These are phyloP conservation scores for Leucocoprinus sp. DNA, from an alignment of 768 basidiomycete species.

Conservation along the genomic window DNA sequence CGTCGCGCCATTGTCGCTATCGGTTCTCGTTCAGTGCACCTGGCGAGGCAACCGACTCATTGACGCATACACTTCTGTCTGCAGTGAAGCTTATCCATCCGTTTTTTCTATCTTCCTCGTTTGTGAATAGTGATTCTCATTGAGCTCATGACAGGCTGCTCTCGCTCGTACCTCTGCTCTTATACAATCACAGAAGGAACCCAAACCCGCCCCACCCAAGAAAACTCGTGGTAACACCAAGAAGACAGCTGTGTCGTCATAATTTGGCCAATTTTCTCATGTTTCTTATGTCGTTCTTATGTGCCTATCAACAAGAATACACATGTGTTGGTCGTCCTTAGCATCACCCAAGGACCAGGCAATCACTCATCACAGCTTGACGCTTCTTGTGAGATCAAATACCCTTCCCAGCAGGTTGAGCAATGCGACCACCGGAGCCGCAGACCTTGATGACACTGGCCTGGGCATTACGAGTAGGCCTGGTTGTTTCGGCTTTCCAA, in stretches of 20 bases:
- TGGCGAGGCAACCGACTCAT: constrained; percentile 63
- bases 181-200: constrained; percentile 60
- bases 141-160: constrained; percentile 41
- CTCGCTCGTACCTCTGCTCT: constrained; percentile 74
- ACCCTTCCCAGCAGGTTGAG: constrained; percentile 46
- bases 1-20: constrained; percentile 69
- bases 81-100: constrained; percentile 9
- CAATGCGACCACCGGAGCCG: constrained; percentile 40
- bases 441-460: constrained; percentile 27
- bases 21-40: constrained; percentile 56
- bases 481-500: constrained; percentile 38
- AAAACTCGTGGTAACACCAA: constrained; percentile 70
- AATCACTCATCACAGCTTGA: background rate
- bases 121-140: constrained; percentile 22
- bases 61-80: constrained; percentile 49
- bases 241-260: constrained; percentile 32
- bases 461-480: constrained; percentile 38
- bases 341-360: too few species aligned
- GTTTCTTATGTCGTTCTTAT: constrained; percentile 21
- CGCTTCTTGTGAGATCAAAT: constrained; percentile 23
- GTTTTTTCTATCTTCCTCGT: constrained; percentile 7
- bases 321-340: constrained; percentile 17
- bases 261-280: constrained; percentile 16
- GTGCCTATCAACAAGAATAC: constrained; percentile 19
- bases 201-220: constrained; percentile 57